Evolutionary conservation across 176 grass and related monocot genomes (phyloP).

Genomic region (Neostapfia colusana): DNA sequence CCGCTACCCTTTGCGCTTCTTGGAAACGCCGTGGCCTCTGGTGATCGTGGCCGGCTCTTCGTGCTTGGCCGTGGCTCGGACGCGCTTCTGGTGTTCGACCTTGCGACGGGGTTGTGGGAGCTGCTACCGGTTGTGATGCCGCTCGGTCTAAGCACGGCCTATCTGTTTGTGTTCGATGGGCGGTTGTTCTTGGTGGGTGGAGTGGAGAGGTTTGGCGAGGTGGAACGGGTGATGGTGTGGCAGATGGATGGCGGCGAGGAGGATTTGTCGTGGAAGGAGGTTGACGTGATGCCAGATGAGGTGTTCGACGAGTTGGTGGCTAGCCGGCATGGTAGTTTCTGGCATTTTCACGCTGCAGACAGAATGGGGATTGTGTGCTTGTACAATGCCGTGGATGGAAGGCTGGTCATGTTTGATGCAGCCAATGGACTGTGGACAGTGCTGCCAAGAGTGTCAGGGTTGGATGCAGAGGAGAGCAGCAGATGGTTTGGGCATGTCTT

Average conservation of each 20-base stretch:
- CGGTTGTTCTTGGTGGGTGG: constrained; percentile 51
- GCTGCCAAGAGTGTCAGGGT: constrained; percentile 19
- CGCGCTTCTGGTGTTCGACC: constrained; percentile 45
- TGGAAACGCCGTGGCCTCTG: constrained; percentile 30
- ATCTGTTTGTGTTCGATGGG: constrained; percentile 45
- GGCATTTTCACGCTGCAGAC: constrained; percentile 45
- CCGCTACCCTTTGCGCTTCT: constrained; percentile 24
- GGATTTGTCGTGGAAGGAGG: constrained; percentile 21
- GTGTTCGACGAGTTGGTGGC: constrained; percentile 43
- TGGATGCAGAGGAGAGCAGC: constrained; percentile 6
- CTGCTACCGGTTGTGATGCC: constrained; percentile 38
- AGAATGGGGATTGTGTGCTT: constrained; percentile 55
- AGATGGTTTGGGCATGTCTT: constrained; percentile 64
- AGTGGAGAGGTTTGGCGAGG: constrained; percentile 25
- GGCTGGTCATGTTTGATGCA: constrained; percentile 56
- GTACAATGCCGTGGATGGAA: constrained; percentile 41
- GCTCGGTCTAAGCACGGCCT: constrained; percentile 1
- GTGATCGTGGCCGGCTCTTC: constrained; percentile 24
- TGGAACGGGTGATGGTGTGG: constrained; percentile 45
- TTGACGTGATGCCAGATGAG: constrained; percentile 31
- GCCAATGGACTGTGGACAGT: constrained; percentile 18
- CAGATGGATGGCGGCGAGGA: not conserved
- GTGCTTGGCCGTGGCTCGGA: constrained; percentile 48
- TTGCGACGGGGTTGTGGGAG: constrained; percentile 24
- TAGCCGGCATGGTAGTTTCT: constrained; percentile 31